phyloP scores from a whole-genome alignment of 768 basidiomycete species.

The Kwoniella sp. region DNA sequence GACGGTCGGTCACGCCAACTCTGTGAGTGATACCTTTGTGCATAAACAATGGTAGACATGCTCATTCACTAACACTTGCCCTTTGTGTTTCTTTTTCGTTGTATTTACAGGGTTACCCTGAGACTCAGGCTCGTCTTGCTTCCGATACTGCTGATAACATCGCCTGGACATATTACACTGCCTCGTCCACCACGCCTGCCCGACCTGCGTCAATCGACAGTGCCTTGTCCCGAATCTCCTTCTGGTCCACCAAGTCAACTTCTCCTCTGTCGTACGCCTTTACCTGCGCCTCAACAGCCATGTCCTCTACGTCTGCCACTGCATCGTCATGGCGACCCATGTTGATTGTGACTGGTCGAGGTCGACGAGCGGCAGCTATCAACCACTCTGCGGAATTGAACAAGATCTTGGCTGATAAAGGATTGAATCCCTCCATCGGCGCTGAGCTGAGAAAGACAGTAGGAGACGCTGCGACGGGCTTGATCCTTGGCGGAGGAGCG shows the following conservation, averaged over 20 bases:
- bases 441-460: constrained; percentile 76
- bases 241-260: constrained; percentile 59
- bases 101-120: constrained; percentile 64
- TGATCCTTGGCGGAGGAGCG: constrained; percentile 63
- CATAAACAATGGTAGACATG: neutral
- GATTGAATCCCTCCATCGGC: constrained; percentile 58
- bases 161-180: constrained; percentile 69
- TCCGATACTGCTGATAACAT: constrained; percentile 83
- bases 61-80: neutral
- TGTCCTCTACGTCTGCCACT: constrained; percentile 44
- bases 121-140: constrained; percentile 68
- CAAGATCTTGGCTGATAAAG: constrained; percentile 65
- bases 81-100: neutral
- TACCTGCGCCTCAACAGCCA: constrained; percentile 64
- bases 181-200: constrained; percentile 41
- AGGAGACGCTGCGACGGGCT: constrained; percentile 78
- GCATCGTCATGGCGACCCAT: constrained; percentile 58
- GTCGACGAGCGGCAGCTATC: constrained; percentile 62
- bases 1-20: constrained; percentile 33
- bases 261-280: constrained; percentile 58
- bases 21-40: constrained; percentile 28
- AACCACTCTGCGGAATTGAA: constrained; percentile 68
- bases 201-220: constrained; percentile 9
- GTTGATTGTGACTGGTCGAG: constrained; percentile 73
- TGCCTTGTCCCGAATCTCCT: constrained; percentile 69